phyloP scores from a whole-genome alignment of 495 filamentous ascomycete species.

The Aspergillus heteromorphus region DNA sequence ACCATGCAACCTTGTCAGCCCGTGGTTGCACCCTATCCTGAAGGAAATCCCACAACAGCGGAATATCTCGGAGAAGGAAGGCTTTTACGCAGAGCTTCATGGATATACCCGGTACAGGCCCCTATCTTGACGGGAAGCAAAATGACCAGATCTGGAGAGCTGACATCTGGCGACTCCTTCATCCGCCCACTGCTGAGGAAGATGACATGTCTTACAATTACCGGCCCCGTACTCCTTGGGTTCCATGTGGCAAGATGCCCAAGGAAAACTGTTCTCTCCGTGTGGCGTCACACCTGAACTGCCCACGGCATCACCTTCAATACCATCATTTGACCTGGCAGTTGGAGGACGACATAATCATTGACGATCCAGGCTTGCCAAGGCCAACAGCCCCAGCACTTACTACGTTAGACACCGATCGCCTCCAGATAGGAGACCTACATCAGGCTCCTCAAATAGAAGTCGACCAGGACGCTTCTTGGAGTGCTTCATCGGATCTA shows the following conservation, averaged over 20 bases:
- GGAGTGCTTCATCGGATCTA: conserved; percentile 9
- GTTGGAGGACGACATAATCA: background rate
- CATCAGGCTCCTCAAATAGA: background rate
- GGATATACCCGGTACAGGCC: conserved; percentile 15
- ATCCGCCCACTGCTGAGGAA: conserved; percentile 8
- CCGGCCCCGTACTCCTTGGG: conserved; percentile 10
- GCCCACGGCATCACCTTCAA: conserved; percentile 6
- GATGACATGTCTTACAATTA: conserved; percentile 3
- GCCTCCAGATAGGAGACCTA: background rate
- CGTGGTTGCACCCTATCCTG: conserved; percentile 15
- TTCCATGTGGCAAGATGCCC: background rate
- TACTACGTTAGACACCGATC: background rate
- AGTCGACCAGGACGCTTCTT: conserved; percentile 8
- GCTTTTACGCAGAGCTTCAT: conserved; percentile 15
- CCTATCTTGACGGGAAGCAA: conserved; percentile 3
- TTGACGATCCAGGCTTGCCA: conserved; percentile 10
- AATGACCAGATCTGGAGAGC: conserved; percentile 5
- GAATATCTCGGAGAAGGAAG: conserved; percentile 6
- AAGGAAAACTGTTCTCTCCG: conserved; percentile 9
- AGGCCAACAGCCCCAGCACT: background rate
- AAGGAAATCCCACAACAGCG: conserved; percentile 10
- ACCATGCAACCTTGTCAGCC: conserved; percentile 15
- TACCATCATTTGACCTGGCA: conserved; percentile 13
- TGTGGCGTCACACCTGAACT: conserved; percentile 5
- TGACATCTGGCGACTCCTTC: conserved; percentile 15